Evolutionary conservation across 2,329 filamentous ascomycete species (phyloP).

Genomic region (Plenodomus tracheiphilus): DNA sequence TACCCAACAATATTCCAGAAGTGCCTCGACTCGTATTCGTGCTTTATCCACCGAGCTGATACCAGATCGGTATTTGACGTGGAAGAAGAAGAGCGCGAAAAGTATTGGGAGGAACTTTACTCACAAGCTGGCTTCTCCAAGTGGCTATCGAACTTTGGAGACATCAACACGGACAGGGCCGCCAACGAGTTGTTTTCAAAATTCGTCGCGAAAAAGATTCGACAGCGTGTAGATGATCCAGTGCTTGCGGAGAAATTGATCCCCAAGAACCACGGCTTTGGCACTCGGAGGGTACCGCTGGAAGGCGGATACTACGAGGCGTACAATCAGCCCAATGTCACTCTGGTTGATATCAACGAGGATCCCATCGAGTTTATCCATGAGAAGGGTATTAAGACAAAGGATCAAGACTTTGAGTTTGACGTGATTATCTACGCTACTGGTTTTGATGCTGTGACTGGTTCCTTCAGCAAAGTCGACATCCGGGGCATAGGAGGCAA

Average conservation of each 20-base stretch:
- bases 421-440: slow-evolving; percentile 47
- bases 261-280: slow-evolving; percentile 47
- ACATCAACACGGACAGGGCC: slow-evolving; percentile 27
- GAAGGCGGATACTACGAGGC: slow-evolving; percentile 50
- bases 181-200: slow-evolving; percentile 27
- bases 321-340: slow-evolving; percentile 45
- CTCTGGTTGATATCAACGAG: slow-evolving; percentile 43
- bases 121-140: slow-evolving; percentile 21
- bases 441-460: slow-evolving; percentile 49
- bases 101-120: slow-evolving; percentile 22
- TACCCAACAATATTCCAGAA: slow-evolving; percentile 21
- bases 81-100: slow-evolving; percentile 13
- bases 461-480: slow-evolving; percentile 23
- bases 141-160: slow-evolving; percentile 22
- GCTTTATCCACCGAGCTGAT: slow-evolving; percentile 19
- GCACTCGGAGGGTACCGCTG: slow-evolving; percentile 47
- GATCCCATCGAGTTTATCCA: slow-evolving; percentile 42
- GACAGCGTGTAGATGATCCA: slow-evolving; percentile 45
- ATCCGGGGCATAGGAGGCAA: slow-evolving; percentile 16
- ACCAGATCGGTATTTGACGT: slow-evolving; percentile 16
- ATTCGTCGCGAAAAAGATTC: slow-evolving; percentile 44
- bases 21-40: slow-evolving; percentile 17
- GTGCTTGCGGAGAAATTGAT: slow-evolving; percentile 48
- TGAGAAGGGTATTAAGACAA: slow-evolving; percentile 45
- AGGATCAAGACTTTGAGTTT: slow-evolving; percentile 41